A percentile compares a stretch with the other conserved stretches of the same genome.
These are phyloP conservation scores for Arthroderma uncinatum DNA, from an alignment of 2,329 filamentous ascomycete species.

Conservation along the genomic window DNA sequence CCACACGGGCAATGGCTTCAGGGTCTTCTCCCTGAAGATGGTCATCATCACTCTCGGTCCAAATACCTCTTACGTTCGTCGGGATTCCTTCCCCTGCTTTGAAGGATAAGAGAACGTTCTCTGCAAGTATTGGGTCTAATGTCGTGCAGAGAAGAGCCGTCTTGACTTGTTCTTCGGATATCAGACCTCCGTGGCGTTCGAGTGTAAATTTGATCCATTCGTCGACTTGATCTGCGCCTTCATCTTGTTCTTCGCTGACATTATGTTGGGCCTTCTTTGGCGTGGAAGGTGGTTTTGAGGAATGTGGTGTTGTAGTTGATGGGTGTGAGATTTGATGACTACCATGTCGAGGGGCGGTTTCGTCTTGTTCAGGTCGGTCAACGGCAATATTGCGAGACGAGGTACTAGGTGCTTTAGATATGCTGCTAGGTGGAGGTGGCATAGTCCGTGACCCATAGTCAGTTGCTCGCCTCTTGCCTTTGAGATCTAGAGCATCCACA, in stretches of 20 bases:
- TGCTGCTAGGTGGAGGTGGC: not conserved
- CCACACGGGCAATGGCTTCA: conserved; percentile 25
- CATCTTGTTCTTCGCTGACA: not conserved
- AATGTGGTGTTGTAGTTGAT: too few relatives aligned
- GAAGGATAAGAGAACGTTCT: conserved; percentile 26
- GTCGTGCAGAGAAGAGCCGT: conserved; percentile 31
- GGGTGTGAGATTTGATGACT: too few relatives aligned
- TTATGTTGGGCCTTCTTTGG: too few relatives aligned
- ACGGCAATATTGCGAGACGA: too few relatives aligned
- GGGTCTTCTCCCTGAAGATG: conserved; percentile 26
- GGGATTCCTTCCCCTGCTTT: conserved; percentile 29
- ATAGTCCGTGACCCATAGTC: too few relatives aligned
- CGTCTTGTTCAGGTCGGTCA: too few relatives aligned
- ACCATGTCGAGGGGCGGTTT: too few relatives aligned
- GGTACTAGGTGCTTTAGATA: too few relatives aligned
- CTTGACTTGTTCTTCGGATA: conserved; percentile 23
- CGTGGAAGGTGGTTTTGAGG: too few relatives aligned
- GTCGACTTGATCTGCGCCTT: conserved; percentile 18
- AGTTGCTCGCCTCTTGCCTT: not conserved
- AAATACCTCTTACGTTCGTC: conserved; percentile 34
- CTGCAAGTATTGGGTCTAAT: conserved; percentile 31
- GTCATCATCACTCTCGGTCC: conserved; percentile 38
- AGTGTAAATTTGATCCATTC: conserved; percentile 28
- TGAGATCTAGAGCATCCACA: not conserved
- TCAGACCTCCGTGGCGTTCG: not conserved